Conservation (phyloP, 345 rosid species). For the Moringa oleifera region DNA sequence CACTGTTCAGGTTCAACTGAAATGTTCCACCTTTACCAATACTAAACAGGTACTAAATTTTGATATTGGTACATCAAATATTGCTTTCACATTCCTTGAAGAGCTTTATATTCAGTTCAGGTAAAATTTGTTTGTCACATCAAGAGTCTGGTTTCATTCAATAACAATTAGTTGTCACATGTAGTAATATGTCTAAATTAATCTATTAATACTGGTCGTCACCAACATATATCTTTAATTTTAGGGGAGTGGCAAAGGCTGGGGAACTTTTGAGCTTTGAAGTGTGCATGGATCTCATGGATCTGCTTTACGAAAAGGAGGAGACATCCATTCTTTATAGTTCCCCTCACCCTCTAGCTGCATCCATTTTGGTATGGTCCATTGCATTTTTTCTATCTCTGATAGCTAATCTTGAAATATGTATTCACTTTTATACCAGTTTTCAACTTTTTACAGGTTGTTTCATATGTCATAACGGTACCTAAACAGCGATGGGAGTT, state of each 20-base stretch:
- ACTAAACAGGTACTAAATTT: conserved; percentile 44
- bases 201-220: not conserved
- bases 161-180: not conserved
- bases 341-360: conserved; percentile 61
- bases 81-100: conserved; percentile 46
- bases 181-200: not conserved
- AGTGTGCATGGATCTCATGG: conserved; percentile 82
- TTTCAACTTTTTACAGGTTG: conserved; percentile 42
- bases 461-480: conserved; percentile 61
- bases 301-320: conserved; percentile 79
- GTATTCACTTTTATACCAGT: not conserved
- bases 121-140: conserved; percentile 27
- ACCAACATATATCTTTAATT: not conserved
- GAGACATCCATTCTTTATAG: conserved; percentile 40
- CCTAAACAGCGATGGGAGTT: conserved; percentile 71
- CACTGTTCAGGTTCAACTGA: not conserved
- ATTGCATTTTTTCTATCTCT: not conserved
- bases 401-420: not conserved
- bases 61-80: conserved; percentile 56
- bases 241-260: conserved; percentile 63
- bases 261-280: conserved; percentile 63
- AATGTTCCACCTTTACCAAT: conserved; percentile 11
- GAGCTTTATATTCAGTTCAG: conserved; percentile 53
- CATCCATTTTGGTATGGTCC: conserved; percentile 57
- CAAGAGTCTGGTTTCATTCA: conserved; percentile 4